A percentile compares a stretch with the other conserved stretches of the same genome.
phyloP scores from a whole-genome alignment of 495 filamentous ascomycete genomes.

The Aspergillus panamensis region DNA sequence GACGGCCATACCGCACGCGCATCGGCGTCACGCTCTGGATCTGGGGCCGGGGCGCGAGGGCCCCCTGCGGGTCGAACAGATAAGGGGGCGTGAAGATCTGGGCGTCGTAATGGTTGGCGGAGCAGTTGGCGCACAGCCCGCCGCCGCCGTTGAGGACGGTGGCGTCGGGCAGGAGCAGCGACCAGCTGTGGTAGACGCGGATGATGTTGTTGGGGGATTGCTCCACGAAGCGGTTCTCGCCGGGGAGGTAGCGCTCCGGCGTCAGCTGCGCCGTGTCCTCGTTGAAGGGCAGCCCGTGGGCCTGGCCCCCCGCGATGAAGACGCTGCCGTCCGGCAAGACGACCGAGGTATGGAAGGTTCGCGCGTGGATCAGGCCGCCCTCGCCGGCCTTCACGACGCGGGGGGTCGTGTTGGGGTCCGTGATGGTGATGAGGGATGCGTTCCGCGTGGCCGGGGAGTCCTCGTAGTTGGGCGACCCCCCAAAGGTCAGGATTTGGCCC shows the following conservation, averaged over 20 bases:
- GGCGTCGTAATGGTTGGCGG: conserved; percentile 55
- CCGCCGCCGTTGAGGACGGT: conserved; percentile 54
- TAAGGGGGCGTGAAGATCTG: conserved; percentile 58
- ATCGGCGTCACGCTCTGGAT: conserved; percentile 12
- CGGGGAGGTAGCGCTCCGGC: conserved; percentile 52
- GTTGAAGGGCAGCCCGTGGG: conserved; percentile 44
- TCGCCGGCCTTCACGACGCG: conserved; percentile 29
- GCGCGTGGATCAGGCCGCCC: conserved; percentile 43
- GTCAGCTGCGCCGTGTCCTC: conserved; percentile 41
- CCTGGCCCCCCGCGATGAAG: conserved; percentile 55
- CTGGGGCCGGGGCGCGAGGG: conserved; percentile 38
- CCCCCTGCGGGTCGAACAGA: conserved; percentile 44
- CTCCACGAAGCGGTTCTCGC: conserved; percentile 32
- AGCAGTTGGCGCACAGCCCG: conserved; percentile 52
- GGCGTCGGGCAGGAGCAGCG: conserved; percentile 54
- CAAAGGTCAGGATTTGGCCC: conserved; percentile 54
- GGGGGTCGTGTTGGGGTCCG: conserved; percentile 22
- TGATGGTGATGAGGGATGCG: conserved; percentile 49
- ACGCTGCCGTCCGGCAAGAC: conserved; percentile 56
- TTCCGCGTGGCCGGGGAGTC: conserved; percentile 35
- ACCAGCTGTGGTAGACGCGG: conserved; percentile 55
- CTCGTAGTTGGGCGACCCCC: conserved; percentile 49
- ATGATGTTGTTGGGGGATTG: conserved; percentile 42
- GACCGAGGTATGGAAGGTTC: conserved; percentile 53
- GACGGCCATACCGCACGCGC: conserved; percentile 26